These are phyloP conservation scores for Ophiocordyceps robertsii DNA, from an alignment of 2,329 filamentous ascomycete species.

Conservation along the genomic window DNA sequence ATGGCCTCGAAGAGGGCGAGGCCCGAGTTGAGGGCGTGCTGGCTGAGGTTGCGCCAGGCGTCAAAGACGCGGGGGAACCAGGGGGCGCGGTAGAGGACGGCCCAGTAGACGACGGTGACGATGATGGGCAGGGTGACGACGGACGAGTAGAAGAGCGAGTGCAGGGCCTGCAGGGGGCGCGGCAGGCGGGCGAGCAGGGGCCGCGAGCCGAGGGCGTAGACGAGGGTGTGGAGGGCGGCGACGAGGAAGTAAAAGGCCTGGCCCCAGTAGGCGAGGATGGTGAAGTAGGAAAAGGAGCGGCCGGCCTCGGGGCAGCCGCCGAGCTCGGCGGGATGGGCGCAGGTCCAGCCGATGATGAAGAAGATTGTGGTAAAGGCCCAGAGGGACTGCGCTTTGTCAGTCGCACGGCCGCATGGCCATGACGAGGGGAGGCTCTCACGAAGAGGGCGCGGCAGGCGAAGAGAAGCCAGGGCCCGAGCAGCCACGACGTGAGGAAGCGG, in stretches of 20 bases:
- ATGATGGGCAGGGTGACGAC: slow-evolving; percentile 52
- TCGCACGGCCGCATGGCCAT: neutral
- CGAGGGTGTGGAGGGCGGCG: slow-evolving; percentile 53
- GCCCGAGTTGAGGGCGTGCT: slow-evolving; percentile 60
- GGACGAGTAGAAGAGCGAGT: slow-evolving; percentile 50
- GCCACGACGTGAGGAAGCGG: slow-evolving; percentile 70
- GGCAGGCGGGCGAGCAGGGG: slow-evolving; percentile 47
- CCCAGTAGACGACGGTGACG: slow-evolving; percentile 62
- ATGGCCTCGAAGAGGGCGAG: slow-evolving; percentile 68
- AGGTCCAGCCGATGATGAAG: slow-evolving; percentile 54
- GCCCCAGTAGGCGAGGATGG: slow-evolving; percentile 70
- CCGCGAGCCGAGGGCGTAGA: slow-evolving; percentile 41
- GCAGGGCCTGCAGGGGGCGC: slow-evolving; percentile 48
- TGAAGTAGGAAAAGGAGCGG: slow-evolving; percentile 68
- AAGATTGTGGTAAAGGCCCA: slow-evolving; percentile 61
- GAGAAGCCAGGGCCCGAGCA: slow-evolving; percentile 53
- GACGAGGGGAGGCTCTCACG: slow-evolving; percentile 22
- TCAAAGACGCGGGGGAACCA: slow-evolving; percentile 39
- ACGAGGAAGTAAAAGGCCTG: slow-evolving; percentile 65
- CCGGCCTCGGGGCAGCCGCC: slow-evolving; percentile 32
- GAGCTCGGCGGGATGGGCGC: slow-evolving; percentile 27
- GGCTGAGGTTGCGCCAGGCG: slow-evolving; percentile 54
- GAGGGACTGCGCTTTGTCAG: slow-evolving; percentile 26
- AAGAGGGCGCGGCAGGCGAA: slow-evolving; percentile 42
- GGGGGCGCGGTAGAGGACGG: slow-evolving; percentile 34